Percentiles rank a stretch among this genome's conserved stretches.
Evolutionary conservation across 2,329 filamentous ascomycete genomes (phyloP).

Genomic region (Xylariales sp.): DNA sequence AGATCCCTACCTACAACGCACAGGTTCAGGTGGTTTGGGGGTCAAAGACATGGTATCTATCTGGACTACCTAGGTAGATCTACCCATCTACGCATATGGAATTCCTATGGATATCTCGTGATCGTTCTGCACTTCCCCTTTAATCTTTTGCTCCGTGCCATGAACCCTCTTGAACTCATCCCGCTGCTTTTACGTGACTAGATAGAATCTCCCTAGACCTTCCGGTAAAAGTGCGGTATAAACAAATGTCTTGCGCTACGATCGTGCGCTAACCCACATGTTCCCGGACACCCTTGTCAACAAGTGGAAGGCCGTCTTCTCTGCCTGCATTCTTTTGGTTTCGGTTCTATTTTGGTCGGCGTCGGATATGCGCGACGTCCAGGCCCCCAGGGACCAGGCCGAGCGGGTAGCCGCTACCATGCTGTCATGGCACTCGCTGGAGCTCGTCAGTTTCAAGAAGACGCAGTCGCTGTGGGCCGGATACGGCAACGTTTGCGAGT

Average conservation of each 20-base stretch:
- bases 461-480: conserved; percentile 63
- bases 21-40: too few relatives aligned
- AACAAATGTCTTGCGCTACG: too few relatives aligned
- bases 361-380: background rate
- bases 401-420: conserved; percentile 54
- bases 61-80: too few relatives aligned
- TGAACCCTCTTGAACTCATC: too few relatives aligned
- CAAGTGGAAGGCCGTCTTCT: conserved; percentile 7
- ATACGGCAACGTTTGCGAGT: conserved; percentile 66
- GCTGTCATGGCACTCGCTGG: conserved; percentile 54
- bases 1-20: too few relatives aligned
- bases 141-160: too few relatives aligned
- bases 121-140: too few relatives aligned
- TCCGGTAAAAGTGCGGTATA: background rate
- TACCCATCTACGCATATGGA: too few relatives aligned
- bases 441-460: conserved; percentile 54
- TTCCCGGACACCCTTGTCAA: background rate
- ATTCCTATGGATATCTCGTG: too few relatives aligned
- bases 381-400: conserved; percentile 39
- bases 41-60: too few relatives aligned
- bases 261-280: background rate
- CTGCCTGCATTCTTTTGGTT: conserved; percentile 8
- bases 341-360: conserved; percentile 16
- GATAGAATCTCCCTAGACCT: too few relatives aligned
- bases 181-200: too few relatives aligned